Percentiles rank a stretch among this genome's conserved stretches.
phyloP scores from a whole-genome alignment of 116 monocot genomes.

The Trichopus zeylanicus region DNA sequence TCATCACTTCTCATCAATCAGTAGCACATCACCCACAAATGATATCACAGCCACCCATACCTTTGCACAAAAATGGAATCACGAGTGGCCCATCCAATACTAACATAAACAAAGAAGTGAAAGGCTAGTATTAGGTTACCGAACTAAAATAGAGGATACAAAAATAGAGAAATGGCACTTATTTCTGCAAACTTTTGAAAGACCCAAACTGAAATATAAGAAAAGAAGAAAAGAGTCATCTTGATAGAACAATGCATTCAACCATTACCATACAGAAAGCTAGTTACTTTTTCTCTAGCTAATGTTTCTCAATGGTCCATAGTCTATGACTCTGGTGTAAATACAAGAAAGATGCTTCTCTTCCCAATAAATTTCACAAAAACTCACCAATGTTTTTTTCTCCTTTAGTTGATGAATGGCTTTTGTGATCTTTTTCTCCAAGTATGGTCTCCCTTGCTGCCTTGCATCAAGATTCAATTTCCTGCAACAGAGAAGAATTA shows the following conservation, averaged over 20 bases:
- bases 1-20: neutral
- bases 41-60: neutral
- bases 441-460: neutral
- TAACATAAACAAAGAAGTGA: neutral
- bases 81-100: neutral
- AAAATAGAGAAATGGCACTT: neutral
- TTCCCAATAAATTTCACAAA: neutral
- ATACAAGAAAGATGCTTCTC: neutral
- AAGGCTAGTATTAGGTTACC: neutral
- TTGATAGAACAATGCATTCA: neutral
- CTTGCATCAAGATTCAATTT: slow-evolving; percentile 1
- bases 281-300: neutral
- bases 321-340: neutral
- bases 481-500: neutral
- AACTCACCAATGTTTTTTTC: neutral
- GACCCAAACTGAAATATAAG: neutral
- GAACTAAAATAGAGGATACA: neutral
- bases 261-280: neutral
- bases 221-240: neutral
- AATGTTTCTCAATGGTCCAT: neutral
- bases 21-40: neutral
- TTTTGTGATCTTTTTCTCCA: neutral
- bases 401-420: slow-evolving; percentile 1
- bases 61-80: neutral
- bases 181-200: too few species aligned